Conservation (phyloP, 306 rosid genomes). For the Castanea mollissima region DNA sequence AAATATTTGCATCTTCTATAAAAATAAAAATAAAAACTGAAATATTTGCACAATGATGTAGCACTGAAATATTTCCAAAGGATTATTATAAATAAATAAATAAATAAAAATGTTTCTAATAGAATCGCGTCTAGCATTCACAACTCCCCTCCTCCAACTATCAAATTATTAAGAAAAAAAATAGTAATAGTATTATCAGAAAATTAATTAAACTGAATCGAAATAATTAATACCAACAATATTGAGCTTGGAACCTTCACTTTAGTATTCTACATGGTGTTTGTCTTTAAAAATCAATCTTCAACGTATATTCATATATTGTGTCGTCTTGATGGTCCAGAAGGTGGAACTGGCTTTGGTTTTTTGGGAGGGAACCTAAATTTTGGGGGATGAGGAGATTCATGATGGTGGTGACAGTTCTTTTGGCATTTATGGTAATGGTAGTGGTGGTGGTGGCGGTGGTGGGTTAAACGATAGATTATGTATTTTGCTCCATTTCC, state of each 20-base stretch:
- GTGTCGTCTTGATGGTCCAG: slow-evolving; percentile 11
- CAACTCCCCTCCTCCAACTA: rapidly evolving
- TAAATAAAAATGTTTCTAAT: too few species aligned
- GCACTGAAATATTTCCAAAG: neutral
- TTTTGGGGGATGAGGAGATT: too few species aligned
- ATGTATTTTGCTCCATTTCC: neutral
- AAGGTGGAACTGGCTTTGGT: neutral
- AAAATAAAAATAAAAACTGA: too few species aligned
- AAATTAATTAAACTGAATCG: neutral
- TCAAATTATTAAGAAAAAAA: too few species aligned
- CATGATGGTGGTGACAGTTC: neutral
- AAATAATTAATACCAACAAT: too few species aligned
- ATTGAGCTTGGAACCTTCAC: neutral
- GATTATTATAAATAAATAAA: too few species aligned
- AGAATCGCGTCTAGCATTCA: rapidly evolving
- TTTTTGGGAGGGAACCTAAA: neutral
- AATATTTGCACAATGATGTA: neutral
- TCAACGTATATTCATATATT: neutral
- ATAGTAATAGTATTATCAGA: neutral
- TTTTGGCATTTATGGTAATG: neutral
- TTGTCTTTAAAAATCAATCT: neutral
- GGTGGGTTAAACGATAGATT: neutral
- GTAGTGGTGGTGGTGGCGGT: neutral
- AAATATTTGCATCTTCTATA: neutral
- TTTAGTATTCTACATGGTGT: neutral